Base-by-base conservation (phyloP, 164 flowering plant genomes). In the Sextonia rubra region DNA sequence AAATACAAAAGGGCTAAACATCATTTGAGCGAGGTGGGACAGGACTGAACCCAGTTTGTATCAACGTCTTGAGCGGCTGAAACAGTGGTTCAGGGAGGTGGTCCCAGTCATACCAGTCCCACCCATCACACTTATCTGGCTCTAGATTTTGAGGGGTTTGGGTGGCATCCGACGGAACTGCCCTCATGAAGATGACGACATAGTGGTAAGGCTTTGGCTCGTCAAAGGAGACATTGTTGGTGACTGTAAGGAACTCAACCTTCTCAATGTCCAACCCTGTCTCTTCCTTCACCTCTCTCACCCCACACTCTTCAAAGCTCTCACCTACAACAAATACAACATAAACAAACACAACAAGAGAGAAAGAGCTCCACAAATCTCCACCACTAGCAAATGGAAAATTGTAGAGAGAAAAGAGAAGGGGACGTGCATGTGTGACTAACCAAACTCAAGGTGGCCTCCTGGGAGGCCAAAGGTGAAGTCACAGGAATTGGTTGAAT, bases 401-500 rank as follows among this genome's bases (percentile, higher is more conserved):
- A 37, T 37, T 37, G 11, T 37, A 66, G n/a, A 47, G 3, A 56
- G 15, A 49, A 14, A 26, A 9, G 48, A 26, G 70, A 73, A 67
- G 44, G 73, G 74, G 64, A 69, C 69, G n/a, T n/a, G 48, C 25
- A 8, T 37, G 44, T 26, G 52, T 32, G 56, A 68, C 81, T 64
- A 49, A 89, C 97, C 94, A 72, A 90, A 91, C 73, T 92, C 98
- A 44, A 92, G 96, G 83, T 88, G 94, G 78, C 98, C 96, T 67
- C 98, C 96, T 68, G 98, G 94, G 61, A 88, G 91, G 11, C 94
- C 90, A 70, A 82, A 92, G 77, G 90, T 83, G 75, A 85, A 79
- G 75, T 78, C 37, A 66, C 92, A 92, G 62, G 82, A 52, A 74
- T 91, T 69, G 75, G 91, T 68, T 81, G 87, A 73, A 69, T 75